Evolutionary conservation across 768 basidiomycete species (phyloP), one percentile per base, ranked within the genome.

Genomic region (Boletus subparvulus): DNA sequence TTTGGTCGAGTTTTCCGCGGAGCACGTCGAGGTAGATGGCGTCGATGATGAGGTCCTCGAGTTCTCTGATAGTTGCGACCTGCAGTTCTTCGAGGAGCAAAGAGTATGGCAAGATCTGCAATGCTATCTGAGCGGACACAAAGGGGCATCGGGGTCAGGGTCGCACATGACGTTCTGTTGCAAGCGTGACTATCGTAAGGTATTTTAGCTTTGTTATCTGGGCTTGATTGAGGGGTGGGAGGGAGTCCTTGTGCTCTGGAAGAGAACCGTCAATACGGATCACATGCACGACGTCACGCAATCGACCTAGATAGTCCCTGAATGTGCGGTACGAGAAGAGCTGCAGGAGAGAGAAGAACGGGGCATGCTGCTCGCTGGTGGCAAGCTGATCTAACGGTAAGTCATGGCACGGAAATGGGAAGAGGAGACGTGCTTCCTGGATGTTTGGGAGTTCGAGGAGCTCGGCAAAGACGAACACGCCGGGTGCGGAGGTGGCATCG

Each of bases 1-100:
- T 91, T 74, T 98, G 96, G 73, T 98, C 94, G 47, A 99, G 86
- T 67, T 92, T 93, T 11, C 94, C 96, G 48, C 85, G 85, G 37
- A 99, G 79, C 37, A 97, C 77, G 69, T 92, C 90, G 40, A 91
- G 84, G 74, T 98, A 98, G 72, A 98, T 94, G 12, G 90, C 90
- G 65, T 98, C 94, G 71, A 99, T 98, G 68, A 98, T 91, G 61
- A 98, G 84, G 73, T 98, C 95, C 71, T 99, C 96, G 3, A 99
- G 85, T 54, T 90, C 90, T 52, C 95, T 87, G 55, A 95, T 84
- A 6, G 83, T 86, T 4, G 85, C 78, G 71, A 96, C 80, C 47
- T 92, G 83, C 19, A 99, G 81, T 4, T 81, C 76, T 49, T 82
- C 68, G 8, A 92, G 81, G 2, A 98, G 82, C 36, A 80, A 74